Conservation (phyloP, 441 rosid genomes). For the Manihot esculenta region DNA sequence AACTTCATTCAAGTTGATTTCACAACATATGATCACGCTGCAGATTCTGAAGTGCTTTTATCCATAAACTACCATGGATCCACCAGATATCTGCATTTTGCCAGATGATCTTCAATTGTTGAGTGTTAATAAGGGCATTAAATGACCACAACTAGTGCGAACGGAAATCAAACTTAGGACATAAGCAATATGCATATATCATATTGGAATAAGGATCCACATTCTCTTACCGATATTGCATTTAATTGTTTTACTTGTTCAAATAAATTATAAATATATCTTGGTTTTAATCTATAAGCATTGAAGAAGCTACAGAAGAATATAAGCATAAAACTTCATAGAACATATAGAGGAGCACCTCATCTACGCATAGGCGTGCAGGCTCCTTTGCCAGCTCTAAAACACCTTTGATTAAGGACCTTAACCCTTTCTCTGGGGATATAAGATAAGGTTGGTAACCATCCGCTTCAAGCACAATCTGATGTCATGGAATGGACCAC, state of each 20-base stretch:
- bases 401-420: constrained; percentile 90
- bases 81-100: constrained; percentile 7
- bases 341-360: constrained; percentile 44
- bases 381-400: constrained; percentile 97
- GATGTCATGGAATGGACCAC: constrained; percentile 28
- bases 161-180: neutral
- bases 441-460: constrained; percentile 98
- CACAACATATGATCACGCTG: neutral
- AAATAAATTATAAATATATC: neutral
- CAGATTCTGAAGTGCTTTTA: neutral
- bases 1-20: neutral
- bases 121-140: neutral
- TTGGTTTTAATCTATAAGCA: neutral
- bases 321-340: neutral
- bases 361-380: constrained; percentile 84
- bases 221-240: neutral
- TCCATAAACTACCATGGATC: neutral
- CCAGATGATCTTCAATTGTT: neutral
- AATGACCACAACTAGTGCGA: neutral
- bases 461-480: constrained; percentile 95
- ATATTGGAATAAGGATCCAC: neutral
- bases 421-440: constrained; percentile 96
- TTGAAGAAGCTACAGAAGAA: neutral
- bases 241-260: neutral
- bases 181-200: neutral